A percentile compares a stretch with the other conserved stretches of the same genome.
Evolutionary conservation across 768 basidiomycete species (phyloP).

Genomic region (Mrakia frigida): DNA sequence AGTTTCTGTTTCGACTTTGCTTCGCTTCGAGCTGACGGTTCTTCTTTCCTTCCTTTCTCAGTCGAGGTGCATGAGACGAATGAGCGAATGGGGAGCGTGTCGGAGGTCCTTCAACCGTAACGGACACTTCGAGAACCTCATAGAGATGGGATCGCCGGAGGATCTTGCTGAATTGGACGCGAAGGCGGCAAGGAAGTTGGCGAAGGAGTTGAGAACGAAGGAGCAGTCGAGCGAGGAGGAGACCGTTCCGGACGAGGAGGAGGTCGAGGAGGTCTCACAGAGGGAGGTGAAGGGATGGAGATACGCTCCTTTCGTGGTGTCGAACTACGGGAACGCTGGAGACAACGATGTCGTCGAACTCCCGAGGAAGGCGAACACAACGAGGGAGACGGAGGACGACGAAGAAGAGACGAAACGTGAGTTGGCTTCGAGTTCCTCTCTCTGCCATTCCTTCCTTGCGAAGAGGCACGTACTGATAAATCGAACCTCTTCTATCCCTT

Average conservation of each 20-base stretch:
- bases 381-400: not conserved
- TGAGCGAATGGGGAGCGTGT: not conserved
- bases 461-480: too few species aligned
- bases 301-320: not conserved
- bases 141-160: not conserved
- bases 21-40: not conserved
- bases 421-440: not conserved
- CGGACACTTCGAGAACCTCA: not conserved
- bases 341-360: not conserved
- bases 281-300: not conserved
- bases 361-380: not conserved
- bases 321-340: not conserved
- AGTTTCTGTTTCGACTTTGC: not conserved
- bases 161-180: not conserved
- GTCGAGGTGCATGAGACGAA: not conserved
- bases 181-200: not conserved
- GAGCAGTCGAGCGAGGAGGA: not conserved
- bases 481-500: not conserved
- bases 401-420: not conserved
- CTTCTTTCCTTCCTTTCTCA: not conserved
- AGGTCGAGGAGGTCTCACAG: not conserved
- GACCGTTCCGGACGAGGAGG: too few species aligned
- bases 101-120: not conserved
- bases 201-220: not conserved
- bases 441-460: not conserved